Evolutionary conservation across 2,329 filamentous ascomycete species (phyloP).

Genomic region (Aureobasidium sp.): DNA sequence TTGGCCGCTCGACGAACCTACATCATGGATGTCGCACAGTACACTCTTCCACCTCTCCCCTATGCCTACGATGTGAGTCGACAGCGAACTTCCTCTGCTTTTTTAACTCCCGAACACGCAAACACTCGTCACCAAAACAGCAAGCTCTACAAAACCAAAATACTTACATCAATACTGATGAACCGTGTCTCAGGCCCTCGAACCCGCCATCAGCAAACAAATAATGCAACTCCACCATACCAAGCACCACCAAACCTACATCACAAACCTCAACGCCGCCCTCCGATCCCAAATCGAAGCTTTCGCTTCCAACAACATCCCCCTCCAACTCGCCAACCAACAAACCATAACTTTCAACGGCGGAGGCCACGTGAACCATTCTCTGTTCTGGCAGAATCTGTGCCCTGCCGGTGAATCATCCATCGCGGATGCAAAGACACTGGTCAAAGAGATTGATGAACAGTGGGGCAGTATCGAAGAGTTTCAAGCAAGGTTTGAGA

Average conservation of each 20-base stretch:
- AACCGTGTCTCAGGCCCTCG: constrained; percentile 57
- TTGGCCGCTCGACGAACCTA: background rate
- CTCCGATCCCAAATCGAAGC: constrained; percentile 46
- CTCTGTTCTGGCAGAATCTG: constrained; percentile 79
- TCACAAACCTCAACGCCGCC: constrained; percentile 66
- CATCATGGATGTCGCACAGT: constrained; percentile 1
- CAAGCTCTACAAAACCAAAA: too few species aligned
- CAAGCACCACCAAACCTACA: constrained; percentile 74
- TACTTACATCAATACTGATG: too few species aligned
- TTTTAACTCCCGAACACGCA: too few species aligned
- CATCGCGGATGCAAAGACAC: constrained; percentile 47
- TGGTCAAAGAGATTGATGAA: constrained; percentile 54
- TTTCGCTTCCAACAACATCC: constrained; percentile 51
- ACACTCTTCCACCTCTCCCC: constrained; percentile 15
- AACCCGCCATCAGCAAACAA: constrained; percentile 66
- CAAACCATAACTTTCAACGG: constrained; percentile 77
- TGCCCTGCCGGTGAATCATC: constrained; percentile 55
- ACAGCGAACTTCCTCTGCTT: too few species aligned
- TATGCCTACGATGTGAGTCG: constrained; percentile 17
- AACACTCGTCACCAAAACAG: too few species aligned
- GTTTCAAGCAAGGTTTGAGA: constrained; percentile 60
- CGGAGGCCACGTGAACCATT: constrained; percentile 89
- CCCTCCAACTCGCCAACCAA: constrained; percentile 60
- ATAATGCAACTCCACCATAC: constrained; percentile 78
- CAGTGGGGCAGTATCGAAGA: constrained; percentile 63